Conservation (phyloP, 1,284 basidiomycete genomes). For the Ustilago loliicola region DNA sequence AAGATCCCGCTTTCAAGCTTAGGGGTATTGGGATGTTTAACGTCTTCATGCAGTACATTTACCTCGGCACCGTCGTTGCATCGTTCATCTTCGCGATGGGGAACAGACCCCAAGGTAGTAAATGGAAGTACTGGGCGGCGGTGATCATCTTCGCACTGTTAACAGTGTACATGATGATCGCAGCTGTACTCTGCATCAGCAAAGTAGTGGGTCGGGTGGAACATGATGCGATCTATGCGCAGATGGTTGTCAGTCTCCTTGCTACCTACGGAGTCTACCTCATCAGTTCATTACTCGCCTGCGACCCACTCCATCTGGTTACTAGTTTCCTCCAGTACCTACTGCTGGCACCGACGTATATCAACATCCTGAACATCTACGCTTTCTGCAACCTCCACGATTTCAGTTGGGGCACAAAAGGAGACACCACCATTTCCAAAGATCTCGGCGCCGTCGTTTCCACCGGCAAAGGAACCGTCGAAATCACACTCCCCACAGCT, state of each 20-base stretch:
- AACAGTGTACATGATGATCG: constrained; percentile 81
- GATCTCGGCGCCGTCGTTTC: constrained; percentile 68
- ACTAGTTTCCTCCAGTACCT: constrained; percentile 95
- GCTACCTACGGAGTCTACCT: constrained; percentile 81
- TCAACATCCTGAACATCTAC: constrained; percentile 78
- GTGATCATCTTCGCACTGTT: constrained; percentile 82
- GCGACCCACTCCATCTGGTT: constrained; percentile 90
- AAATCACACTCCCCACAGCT: constrained; percentile 87
- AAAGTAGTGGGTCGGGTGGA: constrained; percentile 65
- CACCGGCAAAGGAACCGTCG: constrained; percentile 75
- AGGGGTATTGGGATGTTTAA: constrained; percentile 83
- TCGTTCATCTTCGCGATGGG: constrained; percentile 97
- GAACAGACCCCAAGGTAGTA: constrained; percentile 90
- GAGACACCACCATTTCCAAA: constrained; percentile 61
- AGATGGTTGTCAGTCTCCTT: constrained; percentile 85
- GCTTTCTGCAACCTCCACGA: constrained; percentile 66
- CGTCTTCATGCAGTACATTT: constrained; percentile 83
- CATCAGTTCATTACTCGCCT: constrained; percentile 79
- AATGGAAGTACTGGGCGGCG: constrained; percentile 86
- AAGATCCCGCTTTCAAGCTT: constrained; percentile 80
- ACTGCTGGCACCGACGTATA: constrained; percentile 89
- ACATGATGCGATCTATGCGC: constrained; percentile 77
- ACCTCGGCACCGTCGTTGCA: constrained; percentile 85
- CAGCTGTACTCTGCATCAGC: constrained; percentile 61
- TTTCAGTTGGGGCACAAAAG: constrained; percentile 72